These are phyloP conservation scores for Serpula lacrymans DNA, from an alignment of 768 basidiomycete species.

Conservation along the genomic window DNA sequence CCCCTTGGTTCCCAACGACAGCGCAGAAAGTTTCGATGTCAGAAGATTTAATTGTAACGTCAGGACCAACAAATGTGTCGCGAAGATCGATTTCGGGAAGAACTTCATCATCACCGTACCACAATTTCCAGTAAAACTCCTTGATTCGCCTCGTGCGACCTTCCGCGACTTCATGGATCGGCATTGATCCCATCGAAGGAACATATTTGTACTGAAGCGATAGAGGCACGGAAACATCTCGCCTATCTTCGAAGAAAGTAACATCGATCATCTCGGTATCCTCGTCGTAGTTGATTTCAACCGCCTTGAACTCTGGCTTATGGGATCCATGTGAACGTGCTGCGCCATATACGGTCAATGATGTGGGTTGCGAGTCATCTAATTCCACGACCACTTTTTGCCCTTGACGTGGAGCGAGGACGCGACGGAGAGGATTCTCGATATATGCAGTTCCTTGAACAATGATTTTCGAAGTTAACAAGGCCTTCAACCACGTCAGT, in stretches of 20 bases:
- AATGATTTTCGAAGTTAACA: constrained; percentile 76
- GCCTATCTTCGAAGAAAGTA: constrained; percentile 81
- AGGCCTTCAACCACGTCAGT: constrained; percentile 82
- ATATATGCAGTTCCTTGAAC: constrained; percentile 85
- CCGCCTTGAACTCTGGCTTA: constrained; percentile 73
- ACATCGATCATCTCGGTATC: constrained; percentile 59
- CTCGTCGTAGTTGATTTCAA: constrained; percentile 64
- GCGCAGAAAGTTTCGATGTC: constrained; percentile 88
- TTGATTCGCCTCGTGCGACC: constrained; percentile 90
- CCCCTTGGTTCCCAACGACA: constrained; percentile 91
- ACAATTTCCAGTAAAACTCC: constrained; percentile 97
- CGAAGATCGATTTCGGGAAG: constrained; percentile 78
- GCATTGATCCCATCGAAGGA: constrained; percentile 83
- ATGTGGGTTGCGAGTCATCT: constrained; percentile 44
- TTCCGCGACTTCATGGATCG: constrained; percentile 85
- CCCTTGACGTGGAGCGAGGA: constrained; percentile 76
- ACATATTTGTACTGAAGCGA: constrained; percentile 80
- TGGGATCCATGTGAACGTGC: constrained; percentile 79
- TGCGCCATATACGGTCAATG: constrained; percentile 69
- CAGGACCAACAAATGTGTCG: constrained; percentile 83
- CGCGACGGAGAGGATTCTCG: constrained; percentile 83
- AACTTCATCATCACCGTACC: constrained; percentile 85
- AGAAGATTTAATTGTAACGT: constrained; percentile 72
- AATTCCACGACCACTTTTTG: constrained; percentile 73
- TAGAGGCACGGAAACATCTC: constrained; percentile 73